Conservation (phyloP, 1,284 basidiomycete genomes). For the Sphaerobolus stellatus region DNA sequence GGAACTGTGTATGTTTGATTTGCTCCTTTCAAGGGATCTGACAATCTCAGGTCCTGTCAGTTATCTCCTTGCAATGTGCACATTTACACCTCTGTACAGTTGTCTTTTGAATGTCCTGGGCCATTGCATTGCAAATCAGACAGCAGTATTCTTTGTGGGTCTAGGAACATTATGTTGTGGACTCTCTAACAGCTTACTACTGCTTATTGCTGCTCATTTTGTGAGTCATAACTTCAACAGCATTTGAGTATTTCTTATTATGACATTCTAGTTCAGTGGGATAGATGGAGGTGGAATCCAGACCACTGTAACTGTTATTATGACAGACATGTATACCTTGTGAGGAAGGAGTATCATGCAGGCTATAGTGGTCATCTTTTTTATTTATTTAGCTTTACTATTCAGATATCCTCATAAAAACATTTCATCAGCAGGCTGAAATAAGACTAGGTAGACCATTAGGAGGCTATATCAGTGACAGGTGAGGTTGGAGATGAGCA, state of each 20-base stretch:
- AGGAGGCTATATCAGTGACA: constrained; percentile 70
- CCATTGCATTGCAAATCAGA: constrained; percentile 65
- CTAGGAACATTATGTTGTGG: constrained; percentile 76
- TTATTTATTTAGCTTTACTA: constrained; percentile 39
- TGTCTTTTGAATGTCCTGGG: constrained; percentile 81
- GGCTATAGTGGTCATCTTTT: constrained; percentile 65
- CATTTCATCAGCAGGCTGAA: constrained; percentile 49
- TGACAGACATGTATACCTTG: constrained; percentile 76
- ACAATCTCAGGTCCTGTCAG: too few relatives aligned
- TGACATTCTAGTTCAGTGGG: constrained; percentile 55
- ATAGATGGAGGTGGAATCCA: constrained; percentile 77
- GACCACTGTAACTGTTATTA: constrained; percentile 70
- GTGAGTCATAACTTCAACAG: constrained; percentile 40
- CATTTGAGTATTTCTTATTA: constrained; percentile 8
- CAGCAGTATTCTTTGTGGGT: constrained; percentile 64
- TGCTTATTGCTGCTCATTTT: constrained; percentile 73
- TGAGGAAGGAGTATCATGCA: constrained; percentile 73
- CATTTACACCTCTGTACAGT: constrained; percentile 80
- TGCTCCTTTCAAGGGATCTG: background rate
- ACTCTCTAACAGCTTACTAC: constrained; percentile 69
- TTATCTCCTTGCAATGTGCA: constrained; percentile 74
- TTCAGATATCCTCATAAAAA: background rate
- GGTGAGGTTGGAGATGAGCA: constrained; percentile 78
- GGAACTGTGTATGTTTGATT: constrained; percentile 60
- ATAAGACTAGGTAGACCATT: constrained; percentile 78